Evolutionary conservation across 805 yeast genomes (phyloP), one percentile per base, ranked within the genome.

Genomic region (Kodamaea restingae): DNA sequence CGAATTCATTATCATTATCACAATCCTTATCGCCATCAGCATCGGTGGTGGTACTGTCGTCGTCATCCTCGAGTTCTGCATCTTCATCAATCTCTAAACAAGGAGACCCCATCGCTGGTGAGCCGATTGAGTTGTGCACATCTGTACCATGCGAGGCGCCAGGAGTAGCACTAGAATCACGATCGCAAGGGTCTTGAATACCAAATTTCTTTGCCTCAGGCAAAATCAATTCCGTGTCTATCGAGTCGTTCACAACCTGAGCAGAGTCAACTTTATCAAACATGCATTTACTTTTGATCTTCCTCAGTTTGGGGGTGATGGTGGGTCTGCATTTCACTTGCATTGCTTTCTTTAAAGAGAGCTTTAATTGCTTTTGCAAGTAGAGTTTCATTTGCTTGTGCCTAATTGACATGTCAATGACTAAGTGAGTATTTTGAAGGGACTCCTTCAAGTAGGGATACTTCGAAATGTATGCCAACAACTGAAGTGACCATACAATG

Each of bases 391-490:
- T 48, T 35, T 64, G 67, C 43, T 67, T 65, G 42, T 67, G 71
- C 32, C 71, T 50, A 29, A 67, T 67, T 44, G 72, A 66, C 60
- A 91, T 67, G 20, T 80, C 77, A 10, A 85, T 82, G 7, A 88
- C 80, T 34, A 88, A 63, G 58, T 84, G 84, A 2, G 95, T 81
- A 38, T 75, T 76, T 48, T 88, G 95, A 42, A 91, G 66, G 35
- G 71, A 72, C 27, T 79, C 81, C 52, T 90, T 84, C 58, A 90
- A 66, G 45, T 78, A 75, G 0, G 96, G 81, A 54, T 93, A 91
- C 60, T 91, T 91, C 4, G 97, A 88, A 30, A 90, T 86, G 60
- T 88, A 91, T 10, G 98, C 98, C 36, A 93, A 61, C 15, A 93
- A 71, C 60, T 91, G 98, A 39, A 91, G 67, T 3, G 95, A 84